Conservation (phyloP, 352 stramenopile genomes). For the Pythium rishiriense region DNA sequence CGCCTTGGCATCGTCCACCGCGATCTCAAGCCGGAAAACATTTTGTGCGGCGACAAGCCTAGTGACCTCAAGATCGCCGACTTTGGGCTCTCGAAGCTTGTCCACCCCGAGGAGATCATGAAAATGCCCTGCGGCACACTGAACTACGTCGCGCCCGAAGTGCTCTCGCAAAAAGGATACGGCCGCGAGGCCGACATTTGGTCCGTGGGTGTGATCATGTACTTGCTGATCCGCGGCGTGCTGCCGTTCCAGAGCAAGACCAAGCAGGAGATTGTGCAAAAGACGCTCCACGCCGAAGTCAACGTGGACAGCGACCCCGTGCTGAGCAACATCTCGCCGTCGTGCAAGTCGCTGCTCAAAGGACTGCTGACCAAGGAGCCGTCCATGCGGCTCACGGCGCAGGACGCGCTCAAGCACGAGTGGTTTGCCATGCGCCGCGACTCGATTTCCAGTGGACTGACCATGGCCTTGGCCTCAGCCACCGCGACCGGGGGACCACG, state of each 20-base stretch:
- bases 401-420: constrained; percentile 76
- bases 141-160: constrained; percentile 94
- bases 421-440: constrained; percentile 61
- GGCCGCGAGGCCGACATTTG: constrained; percentile 91
- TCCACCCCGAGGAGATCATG: constrained; percentile 92
- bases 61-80: constrained; percentile 91
- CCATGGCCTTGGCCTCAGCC: neutral
- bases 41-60: constrained; percentile 84
- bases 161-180: constrained; percentile 88
- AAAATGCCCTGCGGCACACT: constrained; percentile 93
- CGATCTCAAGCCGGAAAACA: constrained; percentile 89
- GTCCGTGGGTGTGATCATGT: constrained; percentile 93
- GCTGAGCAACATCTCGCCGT: constrained; percentile 57
- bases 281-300: constrained; percentile 85
- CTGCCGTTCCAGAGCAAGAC: constrained; percentile 91
- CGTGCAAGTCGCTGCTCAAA: constrained; percentile 69
- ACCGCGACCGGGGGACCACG: constrained; percentile 22
- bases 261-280: constrained; percentile 92
- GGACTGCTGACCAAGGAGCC: constrained; percentile 87
- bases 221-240: constrained; percentile 84
- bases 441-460: constrained; percentile 9
- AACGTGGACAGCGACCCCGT: constrained; percentile 70
- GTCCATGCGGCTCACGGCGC: constrained; percentile 70
- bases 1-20: constrained; percentile 90
- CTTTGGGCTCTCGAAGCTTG: constrained; percentile 93